Evolutionary conservation across 78 protist genomes (phyloP).

Genomic region (Dictyostelium citrinum): DNA sequence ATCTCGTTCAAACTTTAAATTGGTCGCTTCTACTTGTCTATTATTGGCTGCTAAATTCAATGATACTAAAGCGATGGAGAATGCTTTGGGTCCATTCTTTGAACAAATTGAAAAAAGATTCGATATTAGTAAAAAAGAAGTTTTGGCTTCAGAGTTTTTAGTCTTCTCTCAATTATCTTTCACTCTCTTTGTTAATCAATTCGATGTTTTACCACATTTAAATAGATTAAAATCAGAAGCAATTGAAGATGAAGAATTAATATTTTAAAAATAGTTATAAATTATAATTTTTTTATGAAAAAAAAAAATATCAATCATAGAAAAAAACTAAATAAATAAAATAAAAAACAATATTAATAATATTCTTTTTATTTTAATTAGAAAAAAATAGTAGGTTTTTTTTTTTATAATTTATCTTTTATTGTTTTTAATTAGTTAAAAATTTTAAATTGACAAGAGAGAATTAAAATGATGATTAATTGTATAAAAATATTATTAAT

Average conservation of each 20-base stretch:
- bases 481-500: neutral
- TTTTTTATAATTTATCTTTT: too few species aligned
- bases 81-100: neutral
- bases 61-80: constrained; percentile 38
- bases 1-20: constrained; percentile 8
- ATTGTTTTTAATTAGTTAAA: neutral
- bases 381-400: too few species aligned
- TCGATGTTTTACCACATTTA: constrained; percentile 49
- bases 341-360: neutral
- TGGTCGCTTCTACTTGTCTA: constrained; percentile 13
- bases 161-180: constrained; percentile 52
- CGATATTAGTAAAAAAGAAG: constrained; percentile 61
- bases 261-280: neutral
- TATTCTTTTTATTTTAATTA: too few species aligned
- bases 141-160: constrained; percentile 3
- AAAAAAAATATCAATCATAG: too few species aligned
- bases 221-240: constrained; percentile 30
- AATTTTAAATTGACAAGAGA: neutral
- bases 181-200: constrained; percentile 22
- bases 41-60: constrained; percentile 61
- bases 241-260: neutral
- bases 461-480: too few species aligned
- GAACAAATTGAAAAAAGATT: constrained; percentile 43
- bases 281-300: neutral
- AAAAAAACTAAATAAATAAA: too few species aligned